Evolutionary conservation across 805 yeast genomes (phyloP).

Genomic region (Schizosaccharomyces osmophilus): DNA sequence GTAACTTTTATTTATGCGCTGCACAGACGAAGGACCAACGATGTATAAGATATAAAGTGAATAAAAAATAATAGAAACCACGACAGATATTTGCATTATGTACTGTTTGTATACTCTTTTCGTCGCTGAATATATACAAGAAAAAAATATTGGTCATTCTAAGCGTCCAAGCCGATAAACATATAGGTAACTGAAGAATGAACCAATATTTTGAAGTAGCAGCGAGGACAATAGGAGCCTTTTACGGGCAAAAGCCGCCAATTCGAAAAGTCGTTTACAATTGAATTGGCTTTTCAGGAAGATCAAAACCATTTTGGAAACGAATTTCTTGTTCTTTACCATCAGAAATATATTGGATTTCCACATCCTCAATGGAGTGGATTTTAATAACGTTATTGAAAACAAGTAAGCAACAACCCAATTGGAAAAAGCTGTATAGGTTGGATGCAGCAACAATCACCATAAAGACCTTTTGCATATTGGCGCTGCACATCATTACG

Average conservation of each 20-base stretch:
- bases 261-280: neutral
- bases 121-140: too few species aligned
- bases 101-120: too few species aligned
- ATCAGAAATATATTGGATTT: neutral
- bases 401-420: neutral
- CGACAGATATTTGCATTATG: too few species aligned
- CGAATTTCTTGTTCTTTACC: neutral
- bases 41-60: too few species aligned
- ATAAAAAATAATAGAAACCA: too few species aligned
- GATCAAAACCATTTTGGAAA: neutral
- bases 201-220: too few species aligned
- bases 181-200: too few species aligned
- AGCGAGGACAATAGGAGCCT: too few species aligned
- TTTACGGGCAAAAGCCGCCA: neutral
- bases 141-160: too few species aligned
- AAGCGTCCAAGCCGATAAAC: too few species aligned
- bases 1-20: too few species aligned
- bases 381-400: neutral
- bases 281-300: neutral
- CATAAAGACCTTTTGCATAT: neutral
- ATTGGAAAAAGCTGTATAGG: neutral
- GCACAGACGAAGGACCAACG: too few species aligned
- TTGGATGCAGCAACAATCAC: neutral
- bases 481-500: neutral
- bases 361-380: neutral